Percentiles rank a stretch among this genome's conserved stretches.
phyloP scores from a whole-genome alignment of 2,329 filamentous ascomycete species.

The Aspergillus carbonarius region DNA sequence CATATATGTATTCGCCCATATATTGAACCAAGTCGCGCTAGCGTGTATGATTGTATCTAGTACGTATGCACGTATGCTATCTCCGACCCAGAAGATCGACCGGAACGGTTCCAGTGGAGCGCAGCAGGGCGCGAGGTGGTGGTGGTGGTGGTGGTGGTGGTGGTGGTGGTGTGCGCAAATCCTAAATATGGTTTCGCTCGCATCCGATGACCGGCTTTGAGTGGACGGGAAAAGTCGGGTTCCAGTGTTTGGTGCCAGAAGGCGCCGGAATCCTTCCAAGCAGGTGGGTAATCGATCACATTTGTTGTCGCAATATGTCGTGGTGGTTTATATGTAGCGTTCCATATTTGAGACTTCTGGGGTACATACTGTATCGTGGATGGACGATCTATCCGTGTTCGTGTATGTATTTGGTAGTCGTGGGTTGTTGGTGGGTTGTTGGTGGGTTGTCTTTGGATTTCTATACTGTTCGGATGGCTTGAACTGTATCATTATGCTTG shows the following conservation, averaged over 20 bases:
- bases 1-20: background rate
- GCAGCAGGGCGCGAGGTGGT: background rate
- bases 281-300: background rate
- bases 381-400: background rate
- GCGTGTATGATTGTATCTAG: too few relatives aligned
- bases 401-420: background rate
- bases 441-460: too few relatives aligned
- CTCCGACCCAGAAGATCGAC: background rate
- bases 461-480: too few relatives aligned
- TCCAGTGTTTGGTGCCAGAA: background rate
- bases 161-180: background rate
- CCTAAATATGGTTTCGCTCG: background rate
- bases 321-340: background rate
- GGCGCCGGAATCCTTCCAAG: background rate
- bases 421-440: too few relatives aligned
- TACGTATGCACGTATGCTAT: background rate
- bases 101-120: conserved; percentile 1
- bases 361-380: background rate
- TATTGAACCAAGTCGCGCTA: background rate
- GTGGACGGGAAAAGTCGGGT: background rate
- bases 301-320: background rate
- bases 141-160: too few relatives aligned
- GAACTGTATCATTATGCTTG: too few relatives aligned
- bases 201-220: background rate
- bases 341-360: background rate